phyloP scores from a whole-genome alignment of 164 flowering plant species.

The Chimonanthus praecox region DNA sequence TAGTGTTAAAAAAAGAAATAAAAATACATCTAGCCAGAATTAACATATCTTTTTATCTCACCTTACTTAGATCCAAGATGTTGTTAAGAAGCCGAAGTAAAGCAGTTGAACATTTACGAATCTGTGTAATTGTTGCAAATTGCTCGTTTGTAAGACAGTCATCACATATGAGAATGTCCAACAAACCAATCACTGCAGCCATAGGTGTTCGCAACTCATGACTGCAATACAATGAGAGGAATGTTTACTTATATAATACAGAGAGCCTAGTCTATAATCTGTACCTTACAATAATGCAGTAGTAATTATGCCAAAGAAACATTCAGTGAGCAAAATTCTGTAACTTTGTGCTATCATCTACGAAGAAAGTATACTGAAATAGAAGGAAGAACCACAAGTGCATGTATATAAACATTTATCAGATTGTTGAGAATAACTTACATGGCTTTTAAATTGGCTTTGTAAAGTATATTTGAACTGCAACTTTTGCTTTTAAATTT shows the following conservation, averaged over 20 bases:
- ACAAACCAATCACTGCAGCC: constrained; percentile 97
- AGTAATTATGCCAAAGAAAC: background rate
- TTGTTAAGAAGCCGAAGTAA: constrained; percentile 91
- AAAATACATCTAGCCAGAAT: background rate
- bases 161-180: constrained; percentile 89
- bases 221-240: constrained; percentile 35
- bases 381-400: background rate
- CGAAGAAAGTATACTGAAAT: background rate
- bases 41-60: constrained; percentile 18
- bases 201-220: constrained; percentile 98
- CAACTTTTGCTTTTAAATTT: background rate
- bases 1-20: too few species aligned
- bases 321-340: background rate
- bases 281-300: background rate
- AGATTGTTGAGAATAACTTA: background rate
- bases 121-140: constrained; percentile 73
- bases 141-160: constrained; percentile 83
- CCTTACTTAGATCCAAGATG: constrained; percentile 97
- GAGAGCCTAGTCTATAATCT: background rate
- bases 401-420: background rate
- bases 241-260: background rate
- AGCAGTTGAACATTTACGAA: constrained; percentile 92
- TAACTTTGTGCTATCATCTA: background rate
- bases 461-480: background rate
- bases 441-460: background rate